Evolutionary conservation across 2,329 filamentous ascomycete species (phyloP).

Genomic region (Trichophyton benhamiae): DNA sequence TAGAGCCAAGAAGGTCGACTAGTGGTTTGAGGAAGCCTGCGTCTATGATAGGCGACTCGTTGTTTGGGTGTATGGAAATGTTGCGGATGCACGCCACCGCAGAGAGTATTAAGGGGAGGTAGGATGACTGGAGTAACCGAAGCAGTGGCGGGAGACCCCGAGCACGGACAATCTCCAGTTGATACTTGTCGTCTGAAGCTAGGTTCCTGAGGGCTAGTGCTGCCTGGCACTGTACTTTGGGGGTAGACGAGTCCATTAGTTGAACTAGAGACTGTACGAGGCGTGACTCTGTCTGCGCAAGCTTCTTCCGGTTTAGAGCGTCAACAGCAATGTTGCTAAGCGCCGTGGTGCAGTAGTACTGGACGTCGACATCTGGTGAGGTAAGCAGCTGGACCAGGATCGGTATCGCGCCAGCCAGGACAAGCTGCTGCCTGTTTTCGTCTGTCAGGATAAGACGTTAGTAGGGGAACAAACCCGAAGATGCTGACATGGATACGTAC

Average conservation of each 20-base stretch:
- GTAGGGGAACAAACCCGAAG: not conserved
- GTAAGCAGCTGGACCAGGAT: constrained; percentile 90
- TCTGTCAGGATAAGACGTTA: constrained; percentile 42
- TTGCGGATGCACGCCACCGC: constrained; percentile 97
- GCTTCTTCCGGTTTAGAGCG: constrained; percentile 73
- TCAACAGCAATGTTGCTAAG: constrained; percentile 98
- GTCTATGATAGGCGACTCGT: constrained; percentile 97
- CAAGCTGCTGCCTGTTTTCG: constrained; percentile 93
- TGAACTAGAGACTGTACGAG: constrained; percentile 89
- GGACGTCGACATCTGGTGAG: constrained; percentile 88
- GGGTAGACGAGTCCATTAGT: constrained; percentile 92
- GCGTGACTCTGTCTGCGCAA: constrained; percentile 80
- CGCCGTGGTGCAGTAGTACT: constrained; percentile 98
- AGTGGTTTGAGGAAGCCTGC: constrained; percentile 89
- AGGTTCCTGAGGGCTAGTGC: constrained; percentile 87
- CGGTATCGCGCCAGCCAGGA: constrained; percentile 94
- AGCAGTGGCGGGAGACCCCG: constrained; percentile 75
- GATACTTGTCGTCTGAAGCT: constrained; percentile 96
- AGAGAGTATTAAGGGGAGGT: constrained; percentile 87
- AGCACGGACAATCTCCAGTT: constrained; percentile 89
- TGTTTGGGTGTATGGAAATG: constrained; percentile 94
- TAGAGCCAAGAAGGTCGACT: constrained; percentile 85
- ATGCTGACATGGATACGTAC: constrained; percentile 37
- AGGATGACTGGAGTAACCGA: constrained; percentile 84
- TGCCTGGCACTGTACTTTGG: constrained; percentile 96